Base-by-base conservation (phyloP, 140 eudicot species). In the Bidens hawaiensis region DNA sequence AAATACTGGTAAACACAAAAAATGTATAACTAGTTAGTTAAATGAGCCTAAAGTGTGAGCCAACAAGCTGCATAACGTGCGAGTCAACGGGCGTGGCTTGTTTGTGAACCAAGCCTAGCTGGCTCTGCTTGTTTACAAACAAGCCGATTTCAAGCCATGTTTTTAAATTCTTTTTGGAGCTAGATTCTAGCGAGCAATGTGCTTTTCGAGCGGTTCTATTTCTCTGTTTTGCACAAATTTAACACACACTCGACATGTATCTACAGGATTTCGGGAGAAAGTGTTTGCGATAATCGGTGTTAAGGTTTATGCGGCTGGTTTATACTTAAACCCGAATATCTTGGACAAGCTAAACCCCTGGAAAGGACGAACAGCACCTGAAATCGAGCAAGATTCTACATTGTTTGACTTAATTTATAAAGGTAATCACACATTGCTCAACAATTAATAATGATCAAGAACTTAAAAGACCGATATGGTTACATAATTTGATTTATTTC, bases 271-370 rank as follows among this genome's bases (percentile, higher is more conserved):
- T 73, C 76, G 98, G 73, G 98, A 91, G 56, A 91, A 84, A 38
- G 91, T 88, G 27, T 87, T 91, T 71, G 96, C 96, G 6, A 87
- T 91, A 11, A 76, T 91, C 16, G 96, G 95, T 12, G 91, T 91
- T 30, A 91, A 91, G 79, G 98, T 91, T n/a, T 91, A 91, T 72
- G 98, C 98, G 2, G 96, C 95, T 0, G 96, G 91, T 21, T 74
- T 91, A 12, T 91, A 87, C 61, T 42, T 78, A 12, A 73, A 87
- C 51, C 76, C 76, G 40, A 54, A 83, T 15, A 67, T 91, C 64
- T 76, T 84, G 41, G 69, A 56, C 21, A 68, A 59, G 19, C 64
- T 87, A 47, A 75, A 75, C 43, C 71, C 83, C 0, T 78, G 82
- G 82, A 82, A 69, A 78, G 91, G 91, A 47, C 71, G 65, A 67